Base-by-base conservation (phyloP, 1,284 basidiomycete genomes). In the Mycosarcoma maydis region DNA sequence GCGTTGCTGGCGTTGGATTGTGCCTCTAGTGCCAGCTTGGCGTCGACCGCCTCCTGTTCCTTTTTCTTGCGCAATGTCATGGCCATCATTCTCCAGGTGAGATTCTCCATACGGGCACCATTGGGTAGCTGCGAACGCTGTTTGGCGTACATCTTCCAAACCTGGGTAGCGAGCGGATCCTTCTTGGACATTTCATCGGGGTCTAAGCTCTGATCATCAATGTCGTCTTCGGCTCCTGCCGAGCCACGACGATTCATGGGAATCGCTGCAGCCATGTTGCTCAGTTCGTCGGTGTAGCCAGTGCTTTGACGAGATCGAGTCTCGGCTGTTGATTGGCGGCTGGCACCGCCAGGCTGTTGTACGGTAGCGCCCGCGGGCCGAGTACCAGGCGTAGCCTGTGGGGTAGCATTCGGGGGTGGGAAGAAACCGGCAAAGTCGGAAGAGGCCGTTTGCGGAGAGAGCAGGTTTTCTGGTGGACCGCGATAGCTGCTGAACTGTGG, bases 11-110 rank as follows among this genome's bases (percentile, higher is more conserved):
- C 51, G 27, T 55, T 62, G 29, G 55, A 59, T 19, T 43, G 51
- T 41, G 55, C 44, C n/a, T 55, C 59, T 14, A 29, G 40, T 2
- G 60, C 67, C 32, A 37, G 20, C 42, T 56, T 59, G 40, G 67
- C 67, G 24, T 77, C 74, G 17, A 72, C 72, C 9, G 69, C 52
- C 43, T 80, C 77, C 30, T 73, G 71, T 27, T 75, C 74, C 33
- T 77, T 90, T 84, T 90, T 90, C 85, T 92, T 94, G 85, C 90
- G 90, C 64, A 97, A 83, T 9, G 90, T 91, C 78, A 98, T 85
- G 38, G 94, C 91, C 94, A 97, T 97, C 92, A 98, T 92, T 64
- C 96, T 85, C 95, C 95, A 97, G 0, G 94, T 96, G 48, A 97
- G 82, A 80, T 96, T 97, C 84, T 98, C 95, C 92, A 98, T 94